These are phyloP conservation scores for Bruguiera sexangula DNA, from an alignment of 345 rosid species.

Conservation along the genomic window DNA sequence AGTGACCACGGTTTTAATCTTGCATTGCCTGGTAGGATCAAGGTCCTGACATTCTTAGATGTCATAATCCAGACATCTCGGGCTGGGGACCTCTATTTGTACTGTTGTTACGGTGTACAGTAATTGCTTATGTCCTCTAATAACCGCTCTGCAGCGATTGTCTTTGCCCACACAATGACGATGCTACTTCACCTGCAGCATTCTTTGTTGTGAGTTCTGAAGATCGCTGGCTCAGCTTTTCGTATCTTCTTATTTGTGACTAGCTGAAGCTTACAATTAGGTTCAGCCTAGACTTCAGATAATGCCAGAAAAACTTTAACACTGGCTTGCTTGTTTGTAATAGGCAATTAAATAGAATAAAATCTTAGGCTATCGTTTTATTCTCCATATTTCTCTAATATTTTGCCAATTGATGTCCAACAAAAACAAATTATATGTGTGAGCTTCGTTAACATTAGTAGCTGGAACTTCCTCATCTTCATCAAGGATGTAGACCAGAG, in stretches of 20 bases:
- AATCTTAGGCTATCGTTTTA: background rate
- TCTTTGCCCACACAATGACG: background rate
- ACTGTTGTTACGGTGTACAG: slow-evolving; percentile 8
- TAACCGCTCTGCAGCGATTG: background rate
- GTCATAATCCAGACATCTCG: slow-evolving; percentile 1
- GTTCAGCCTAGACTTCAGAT: slow-evolving; percentile 9
- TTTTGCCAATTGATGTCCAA: background rate
- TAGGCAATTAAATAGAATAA: background rate
- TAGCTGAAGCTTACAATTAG: background rate
- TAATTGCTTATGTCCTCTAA: background rate
- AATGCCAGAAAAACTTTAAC: slow-evolving; percentile 9
- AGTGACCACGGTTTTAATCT: slow-evolving; percentile 4
- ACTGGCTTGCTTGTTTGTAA: slow-evolving; percentile 1
- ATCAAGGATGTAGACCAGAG: too few relatives aligned
- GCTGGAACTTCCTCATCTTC: background rate
- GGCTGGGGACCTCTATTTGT: background rate
- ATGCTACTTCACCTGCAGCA: background rate
- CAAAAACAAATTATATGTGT: background rate
- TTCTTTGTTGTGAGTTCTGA: background rate
- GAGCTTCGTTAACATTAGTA: background rate
- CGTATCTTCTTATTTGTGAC: slow-evolving; percentile 1
- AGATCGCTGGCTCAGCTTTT: slow-evolving; percentile 7
- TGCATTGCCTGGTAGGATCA: slow-evolving; percentile 1
- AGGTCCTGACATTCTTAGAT: slow-evolving; percentile 10
- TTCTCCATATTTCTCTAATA: background rate